Evolutionary conservation across 2,329 filamentous ascomycete species (phyloP).

Genomic region (Fusarium albidum): DNA sequence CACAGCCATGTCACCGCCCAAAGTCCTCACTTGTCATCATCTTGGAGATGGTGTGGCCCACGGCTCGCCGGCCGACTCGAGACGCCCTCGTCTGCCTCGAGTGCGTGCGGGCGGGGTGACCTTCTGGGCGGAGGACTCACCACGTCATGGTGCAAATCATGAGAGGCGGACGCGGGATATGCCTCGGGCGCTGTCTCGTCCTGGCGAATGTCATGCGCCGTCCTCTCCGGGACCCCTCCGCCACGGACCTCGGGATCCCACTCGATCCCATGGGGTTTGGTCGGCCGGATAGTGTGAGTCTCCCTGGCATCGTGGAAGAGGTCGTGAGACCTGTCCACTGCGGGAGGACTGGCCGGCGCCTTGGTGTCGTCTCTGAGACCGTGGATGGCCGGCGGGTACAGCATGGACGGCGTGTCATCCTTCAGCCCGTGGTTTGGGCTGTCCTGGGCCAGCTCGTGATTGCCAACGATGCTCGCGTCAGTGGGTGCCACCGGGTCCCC

Average conservation of each 20-base stretch:
- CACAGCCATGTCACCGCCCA: background rate
- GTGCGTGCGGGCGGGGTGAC: constrained; percentile 17
- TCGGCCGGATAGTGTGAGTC: background rate
- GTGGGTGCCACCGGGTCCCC: constrained; percentile 12
- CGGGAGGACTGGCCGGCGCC: constrained; percentile 17
- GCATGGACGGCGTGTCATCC: constrained; percentile 12
- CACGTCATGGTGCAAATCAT: constrained; percentile 24
- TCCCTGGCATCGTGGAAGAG: constrained; percentile 16
- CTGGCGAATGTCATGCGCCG: constrained; percentile 26
- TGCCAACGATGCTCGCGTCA: constrained; percentile 16
- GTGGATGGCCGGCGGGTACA: constrained; percentile 25
- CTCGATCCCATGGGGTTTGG: constrained; percentile 17
- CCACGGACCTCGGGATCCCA: constrained; percentile 16
- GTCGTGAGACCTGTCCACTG: constrained; percentile 20
- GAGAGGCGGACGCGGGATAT: constrained; percentile 14
- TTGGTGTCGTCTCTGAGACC: constrained; percentile 23
- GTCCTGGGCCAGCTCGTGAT: constrained; percentile 24
- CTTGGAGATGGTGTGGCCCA: constrained; percentile 27
- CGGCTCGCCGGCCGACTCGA: constrained; percentile 1
- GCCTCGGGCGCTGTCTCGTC: constrained; percentile 12
- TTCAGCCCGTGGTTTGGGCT: constrained; percentile 5
- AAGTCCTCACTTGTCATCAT: constrained; percentile 26
- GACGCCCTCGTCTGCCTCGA: constrained; percentile 25
- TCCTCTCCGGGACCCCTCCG: background rate
- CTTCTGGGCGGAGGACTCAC: constrained; percentile 1